Conservation (phyloP, 129 eudicot genomes). For the Tagetes erecta region DNA sequence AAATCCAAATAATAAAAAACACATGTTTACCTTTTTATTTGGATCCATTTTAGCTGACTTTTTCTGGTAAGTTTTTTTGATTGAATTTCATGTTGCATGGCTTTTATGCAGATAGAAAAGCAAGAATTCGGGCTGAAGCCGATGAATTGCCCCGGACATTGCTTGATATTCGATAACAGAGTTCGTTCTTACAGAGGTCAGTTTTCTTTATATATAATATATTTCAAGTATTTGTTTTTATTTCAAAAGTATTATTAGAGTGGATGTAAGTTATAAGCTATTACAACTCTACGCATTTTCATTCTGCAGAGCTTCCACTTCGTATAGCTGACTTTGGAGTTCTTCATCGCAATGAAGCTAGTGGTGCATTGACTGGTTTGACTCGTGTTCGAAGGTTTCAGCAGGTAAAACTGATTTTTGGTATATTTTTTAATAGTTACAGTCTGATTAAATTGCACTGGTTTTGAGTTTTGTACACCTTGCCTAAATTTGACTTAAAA, state of each 20-base stretch:
- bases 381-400: slow-evolving; percentile 96
- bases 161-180: slow-evolving; percentile 76
- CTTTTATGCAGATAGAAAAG: slow-evolving; percentile 68
- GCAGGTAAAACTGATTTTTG: slow-evolving; percentile 55
- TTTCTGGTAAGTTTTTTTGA: background rate
- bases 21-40: background rate
- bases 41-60: background rate
- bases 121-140: slow-evolving; percentile 97
- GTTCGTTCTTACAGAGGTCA: slow-evolving; percentile 90
- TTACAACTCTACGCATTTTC: background rate
- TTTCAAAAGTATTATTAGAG: background rate
- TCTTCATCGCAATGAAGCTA: slow-evolving; percentile 95
- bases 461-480: background rate
- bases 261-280: background rate
- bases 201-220: background rate
- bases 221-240: background rate
- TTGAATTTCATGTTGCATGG: slow-evolving; percentile 16
- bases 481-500: slow-evolving; percentile 3
- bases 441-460: background rate
- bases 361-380: slow-evolving; percentile 93
- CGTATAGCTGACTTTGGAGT: slow-evolving; percentile 98
- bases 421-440: background rate
- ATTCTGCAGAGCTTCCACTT: slow-evolving; percentile 80
- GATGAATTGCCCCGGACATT: slow-evolving; percentile 97
- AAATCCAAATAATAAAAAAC: background rate